These are phyloP conservation scores for Aspergillus sclerotioniger DNA, from an alignment of 495 filamentous ascomycete species.

Conservation along the genomic window DNA sequence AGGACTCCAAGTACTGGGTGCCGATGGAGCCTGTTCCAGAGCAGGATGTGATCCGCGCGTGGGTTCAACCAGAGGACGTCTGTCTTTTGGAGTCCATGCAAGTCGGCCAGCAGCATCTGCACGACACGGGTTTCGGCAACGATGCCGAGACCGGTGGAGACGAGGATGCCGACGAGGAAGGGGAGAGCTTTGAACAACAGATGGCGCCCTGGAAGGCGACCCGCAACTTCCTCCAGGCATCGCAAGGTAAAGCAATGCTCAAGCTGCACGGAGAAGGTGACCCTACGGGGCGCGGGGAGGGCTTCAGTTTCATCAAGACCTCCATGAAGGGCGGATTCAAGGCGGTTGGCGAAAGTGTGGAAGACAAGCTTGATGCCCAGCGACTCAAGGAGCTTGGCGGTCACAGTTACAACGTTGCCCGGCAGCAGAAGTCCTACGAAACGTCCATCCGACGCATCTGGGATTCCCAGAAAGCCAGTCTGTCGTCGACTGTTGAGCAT, in stretches of 20 bases:
- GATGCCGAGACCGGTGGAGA: slow-evolving; percentile 72
- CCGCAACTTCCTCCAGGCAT: slow-evolving; percentile 92
- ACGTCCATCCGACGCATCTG: slow-evolving; percentile 85
- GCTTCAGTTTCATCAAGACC: slow-evolving; percentile 92
- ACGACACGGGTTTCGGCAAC: slow-evolving; percentile 74
- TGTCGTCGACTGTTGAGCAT: slow-evolving; percentile 63
- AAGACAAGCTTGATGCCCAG: slow-evolving; percentile 79
- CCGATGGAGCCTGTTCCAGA: slow-evolving; percentile 76
- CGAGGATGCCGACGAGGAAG: slow-evolving; percentile 62
- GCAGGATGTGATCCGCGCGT: slow-evolving; percentile 69
- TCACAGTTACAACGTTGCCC: slow-evolving; percentile 94
- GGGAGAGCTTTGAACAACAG: slow-evolving; percentile 76
- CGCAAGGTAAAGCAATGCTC: slow-evolving; percentile 95
- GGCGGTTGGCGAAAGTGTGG: slow-evolving; percentile 80
- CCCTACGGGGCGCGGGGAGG: slow-evolving; percentile 89
- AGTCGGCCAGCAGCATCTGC: slow-evolving; percentile 78
- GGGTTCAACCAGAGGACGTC: slow-evolving; percentile 93
- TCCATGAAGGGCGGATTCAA: slow-evolving; percentile 99
- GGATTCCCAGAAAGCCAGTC: slow-evolving; percentile 76
- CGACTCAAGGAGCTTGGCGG: slow-evolving; percentile 86
- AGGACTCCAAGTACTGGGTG: slow-evolving; percentile 79
- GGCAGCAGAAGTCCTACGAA: slow-evolving; percentile 86
- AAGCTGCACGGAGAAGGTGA: slow-evolving; percentile 91
- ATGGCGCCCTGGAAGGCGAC: slow-evolving; percentile 94
- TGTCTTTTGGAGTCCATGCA: slow-evolving; percentile 96